These are phyloP conservation scores for Kregervanrija pseudodelftensis DNA, from an alignment of 805 yeast genomes.

Conservation along the genomic window DNA sequence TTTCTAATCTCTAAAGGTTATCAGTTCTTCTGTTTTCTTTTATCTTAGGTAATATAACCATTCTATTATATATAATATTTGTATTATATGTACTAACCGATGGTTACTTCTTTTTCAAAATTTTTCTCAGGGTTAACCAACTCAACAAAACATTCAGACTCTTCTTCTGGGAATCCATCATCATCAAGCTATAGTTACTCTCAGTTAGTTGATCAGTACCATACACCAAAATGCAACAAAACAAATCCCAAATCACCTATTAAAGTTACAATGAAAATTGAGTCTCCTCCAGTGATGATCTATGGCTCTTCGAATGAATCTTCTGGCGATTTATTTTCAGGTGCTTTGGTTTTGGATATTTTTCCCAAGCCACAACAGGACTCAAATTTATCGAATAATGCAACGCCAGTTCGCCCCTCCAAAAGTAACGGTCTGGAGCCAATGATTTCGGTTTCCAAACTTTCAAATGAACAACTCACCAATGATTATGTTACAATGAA, in stretches of 20 bases:
- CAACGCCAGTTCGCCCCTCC: too few relatives aligned
- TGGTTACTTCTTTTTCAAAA: slow-evolving; percentile 7
- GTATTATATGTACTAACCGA: too few relatives aligned
- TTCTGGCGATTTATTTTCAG: slow-evolving; percentile 81
- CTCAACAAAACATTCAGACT: slow-evolving; percentile 6
- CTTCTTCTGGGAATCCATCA: neutral
- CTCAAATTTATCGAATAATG: too few relatives aligned
- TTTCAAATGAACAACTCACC: slow-evolving; percentile 14
- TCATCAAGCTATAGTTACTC: neutral
- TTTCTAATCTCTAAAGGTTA: too few relatives aligned
- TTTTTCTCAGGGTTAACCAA: slow-evolving; percentile 12
- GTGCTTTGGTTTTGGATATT: slow-evolving; percentile 58
- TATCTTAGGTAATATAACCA: too few relatives aligned
- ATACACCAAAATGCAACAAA: slow-evolving; percentile 20
- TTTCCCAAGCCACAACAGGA: slow-evolving; percentile 12
- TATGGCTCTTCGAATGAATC: slow-evolving; percentile 76
- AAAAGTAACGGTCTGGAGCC: slow-evolving; percentile 7
- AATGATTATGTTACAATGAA: slow-evolving; percentile 42
- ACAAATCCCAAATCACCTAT: slow-evolving; percentile 20
- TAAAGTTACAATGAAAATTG: slow-evolving; percentile 54
- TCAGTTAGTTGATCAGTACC: slow-evolving; percentile 17
- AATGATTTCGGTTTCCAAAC: slow-evolving; percentile 18
- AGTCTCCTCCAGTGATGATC: slow-evolving; percentile 84
- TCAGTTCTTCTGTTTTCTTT: too few relatives aligned
- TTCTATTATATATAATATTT: too few relatives aligned